Percentiles rank a stretch among this genome's conserved stretches.
These are phyloP conservation scores for Elaeagnus macrophylla DNA, from an alignment of 306 rosid genomes.

Conservation along the genomic window DNA sequence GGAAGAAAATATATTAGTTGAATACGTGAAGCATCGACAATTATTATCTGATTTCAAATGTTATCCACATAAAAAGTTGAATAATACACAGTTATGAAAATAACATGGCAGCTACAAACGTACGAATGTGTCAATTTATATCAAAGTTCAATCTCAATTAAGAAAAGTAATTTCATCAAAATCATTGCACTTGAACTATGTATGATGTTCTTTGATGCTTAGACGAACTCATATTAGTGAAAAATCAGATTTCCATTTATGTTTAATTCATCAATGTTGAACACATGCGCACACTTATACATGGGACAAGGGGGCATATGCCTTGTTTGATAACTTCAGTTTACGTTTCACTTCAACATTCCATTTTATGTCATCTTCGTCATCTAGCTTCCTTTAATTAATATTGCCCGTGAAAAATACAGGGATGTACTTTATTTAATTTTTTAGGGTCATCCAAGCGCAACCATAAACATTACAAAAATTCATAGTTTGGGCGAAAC, in stretches of 20 bases:
- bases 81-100: no score
- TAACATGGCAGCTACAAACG: no score
- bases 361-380: neutral
- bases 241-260: no score
- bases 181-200: no score
- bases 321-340: neutral
- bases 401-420: neutral
- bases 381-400: neutral
- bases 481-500: neutral
- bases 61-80: neutral
- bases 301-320: no score
- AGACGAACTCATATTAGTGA: no score
- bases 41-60: neutral
- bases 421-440: neutral
- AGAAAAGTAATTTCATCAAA: no score
- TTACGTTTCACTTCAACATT: neutral
- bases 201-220: no score
- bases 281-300: no score
- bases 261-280: no score
- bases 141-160: no score
- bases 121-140: no score
- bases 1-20: constrained; percentile 15
- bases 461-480: neutral
- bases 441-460: neutral
- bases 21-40: constrained; percentile 4